phyloP scores from a whole-genome alignment of 2,329 filamentous ascomycete species.

The Escovopsis sp. region DNA sequence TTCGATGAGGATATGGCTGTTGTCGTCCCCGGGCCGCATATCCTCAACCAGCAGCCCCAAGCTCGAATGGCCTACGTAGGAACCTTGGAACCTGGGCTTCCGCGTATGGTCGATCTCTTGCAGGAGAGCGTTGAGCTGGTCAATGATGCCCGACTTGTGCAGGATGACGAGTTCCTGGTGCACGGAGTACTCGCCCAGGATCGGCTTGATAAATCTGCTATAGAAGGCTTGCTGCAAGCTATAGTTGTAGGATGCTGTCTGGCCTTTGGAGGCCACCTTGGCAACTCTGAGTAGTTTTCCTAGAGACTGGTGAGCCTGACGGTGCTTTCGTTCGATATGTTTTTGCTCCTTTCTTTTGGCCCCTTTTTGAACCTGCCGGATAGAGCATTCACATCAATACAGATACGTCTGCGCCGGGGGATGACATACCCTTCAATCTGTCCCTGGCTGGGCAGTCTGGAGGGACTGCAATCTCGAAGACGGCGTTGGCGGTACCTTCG shows the following conservation, averaged over 20 bases:
- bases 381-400: neutral
- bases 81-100: slow-evolving; percentile 32
- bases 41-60: slow-evolving; percentile 60
- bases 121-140: slow-evolving; percentile 39
- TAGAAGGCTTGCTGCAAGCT: slow-evolving; percentile 23
- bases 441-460: slow-evolving; percentile 8
- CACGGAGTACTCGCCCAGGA: slow-evolving; percentile 20
- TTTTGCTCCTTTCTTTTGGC: neutral
- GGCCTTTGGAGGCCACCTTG: slow-evolving; percentile 19
- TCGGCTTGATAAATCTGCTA: slow-evolving; percentile 18
- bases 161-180: slow-evolving; percentile 24
- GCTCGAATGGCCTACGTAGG: slow-evolving; percentile 37
- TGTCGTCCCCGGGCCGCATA: slow-evolving; percentile 35
- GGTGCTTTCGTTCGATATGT: too few species aligned
- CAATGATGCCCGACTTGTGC: slow-evolving; percentile 20
- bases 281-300: slow-evolving; percentile 25
- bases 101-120: slow-evolving; percentile 30
- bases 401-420: neutral
- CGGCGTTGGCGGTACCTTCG: slow-evolving; percentile 66
- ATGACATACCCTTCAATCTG: slow-evolving; percentile 17
- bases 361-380: neutral
- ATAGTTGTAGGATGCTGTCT: slow-evolving; percentile 22
- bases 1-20: slow-evolving; percentile 39
- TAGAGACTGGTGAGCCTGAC: slow-evolving; percentile 7
- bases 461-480: slow-evolving; percentile 45